Base-by-base conservation (phyloP, 1,284 basidiomycete genomes). In the Ganoderma lucidum region DNA sequence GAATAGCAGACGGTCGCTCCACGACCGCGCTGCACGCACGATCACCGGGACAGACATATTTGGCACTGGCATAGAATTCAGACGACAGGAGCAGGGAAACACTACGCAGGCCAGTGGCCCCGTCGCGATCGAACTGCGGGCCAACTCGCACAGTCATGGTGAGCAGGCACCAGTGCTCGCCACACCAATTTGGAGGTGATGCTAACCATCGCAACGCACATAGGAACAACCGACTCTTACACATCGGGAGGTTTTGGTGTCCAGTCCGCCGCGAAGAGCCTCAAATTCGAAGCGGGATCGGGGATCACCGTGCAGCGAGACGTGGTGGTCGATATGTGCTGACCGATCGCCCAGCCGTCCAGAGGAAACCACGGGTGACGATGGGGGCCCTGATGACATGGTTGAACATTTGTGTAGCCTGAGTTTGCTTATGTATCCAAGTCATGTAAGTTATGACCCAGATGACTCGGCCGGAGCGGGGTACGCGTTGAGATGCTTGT, bases 1-100 rank as follows among this genome's bases (percentile, higher is more conserved):
- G 2, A 56, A 56, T 5, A 56, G 53, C 53, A 56, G 53, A 17
- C 53, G 17, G 53, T 56, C 53, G 30, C 53, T 56, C 53, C 28
- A 32, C 15, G 53, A 56, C 53, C 30, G 53, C 19, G 28, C 53
- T 56, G 30, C 30, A 32, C 30, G 28, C 5, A 15, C 15, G 6
- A 56, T 56, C 32, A 15, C 53, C 6, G 53, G 53, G 9, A 56
- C 53, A 19, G 53, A 56, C 30, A 17, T 56, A 8, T 56, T 56
- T 15, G 53, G 53, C 5, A 32, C 53, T 30, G 30, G 32, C 14
- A 19, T 56, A 5, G 30, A 56, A 28, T 51, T 51, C 48, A 3
- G 48, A 28, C 2, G 9, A 8, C 48, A 23, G 48, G 48, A 51
- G 23, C 48, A 19, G 9, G 23, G 23, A 9, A 51, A 14, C 23